These are phyloP conservation scores for Cicer judaicum DNA, from an alignment of 306 rosid species.

Conservation along the genomic window DNA sequence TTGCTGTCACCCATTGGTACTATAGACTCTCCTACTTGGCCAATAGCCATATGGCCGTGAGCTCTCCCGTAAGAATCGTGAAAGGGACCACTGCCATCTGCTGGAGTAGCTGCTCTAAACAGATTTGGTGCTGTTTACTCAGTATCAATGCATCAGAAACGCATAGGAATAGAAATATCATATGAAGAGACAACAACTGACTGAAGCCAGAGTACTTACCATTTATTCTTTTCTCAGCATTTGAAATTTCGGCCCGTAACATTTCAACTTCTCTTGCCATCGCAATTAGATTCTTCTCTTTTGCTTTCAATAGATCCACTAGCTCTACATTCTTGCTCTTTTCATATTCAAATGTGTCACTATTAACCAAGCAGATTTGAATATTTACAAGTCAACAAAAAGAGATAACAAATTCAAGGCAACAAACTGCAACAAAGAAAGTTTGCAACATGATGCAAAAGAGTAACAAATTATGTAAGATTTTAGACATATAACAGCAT, in stretches of 20 bases:
- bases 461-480: slow-evolving; percentile 21
- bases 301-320: slow-evolving; percentile 74
- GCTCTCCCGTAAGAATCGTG: slow-evolving; percentile 58
- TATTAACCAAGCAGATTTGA: slow-evolving; percentile 46
- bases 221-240: slow-evolving; percentile 63
- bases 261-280: slow-evolving; percentile 86
- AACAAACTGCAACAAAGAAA: slow-evolving; percentile 12
- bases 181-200: neutral
- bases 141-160: slow-evolving; percentile 43
- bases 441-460: slow-evolving; percentile 21
- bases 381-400: slow-evolving; percentile 38
- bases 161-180: slow-evolving; percentile 31
- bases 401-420: slow-evolving; percentile 4
- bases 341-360: slow-evolving; percentile 72
- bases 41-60: slow-evolving; percentile 49
- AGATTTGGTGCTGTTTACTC: slow-evolving; percentile 55
- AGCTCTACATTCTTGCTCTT: slow-evolving; percentile 70
- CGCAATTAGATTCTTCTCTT: slow-evolving; percentile 74
- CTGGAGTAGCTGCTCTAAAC: slow-evolving; percentile 47
- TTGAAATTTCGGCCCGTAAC: slow-evolving; percentile 66
- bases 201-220: slow-evolving; percentile 58
- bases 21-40: slow-evolving; percentile 56
- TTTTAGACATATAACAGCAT: slow-evolving; percentile 15
- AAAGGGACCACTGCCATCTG: slow-evolving; percentile 49
- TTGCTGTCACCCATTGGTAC: slow-evolving; percentile 53